A percentile compares a stretch with the other conserved stretches of the same genome.
phyloP scores from a whole-genome alignment of 176 grass and related monocot species.

The Guadua angustifolia region DNA sequence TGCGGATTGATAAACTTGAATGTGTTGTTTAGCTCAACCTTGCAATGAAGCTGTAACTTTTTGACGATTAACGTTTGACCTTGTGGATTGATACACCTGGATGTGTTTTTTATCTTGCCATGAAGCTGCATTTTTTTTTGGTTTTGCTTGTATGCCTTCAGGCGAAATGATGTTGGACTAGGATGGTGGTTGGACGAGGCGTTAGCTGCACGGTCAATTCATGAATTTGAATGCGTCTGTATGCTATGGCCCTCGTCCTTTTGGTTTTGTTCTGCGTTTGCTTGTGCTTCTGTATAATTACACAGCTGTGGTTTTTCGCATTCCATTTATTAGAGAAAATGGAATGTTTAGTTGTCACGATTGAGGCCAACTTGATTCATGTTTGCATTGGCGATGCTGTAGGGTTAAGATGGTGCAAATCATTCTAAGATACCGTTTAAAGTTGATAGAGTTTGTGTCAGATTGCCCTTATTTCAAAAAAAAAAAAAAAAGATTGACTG shows the following conservation, averaged over 20 bases:
- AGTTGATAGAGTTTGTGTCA: slow-evolving; percentile 18
- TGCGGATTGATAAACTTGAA: slow-evolving; percentile 23
- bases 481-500: not conserved
- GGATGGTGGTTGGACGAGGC: slow-evolving; percentile 35
- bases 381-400: slow-evolving; percentile 14
- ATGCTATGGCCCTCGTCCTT: slow-evolving; percentile 20
- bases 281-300: slow-evolving; percentile 5
- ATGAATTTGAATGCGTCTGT: slow-evolving; percentile 28
- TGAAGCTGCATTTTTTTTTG: not conserved
- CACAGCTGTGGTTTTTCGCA: not conserved
- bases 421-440: slow-evolving; percentile 24
- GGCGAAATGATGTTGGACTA: slow-evolving; percentile 31
- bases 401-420: not conserved
- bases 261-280: slow-evolving; percentile 30
- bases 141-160: not conserved
- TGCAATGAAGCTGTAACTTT: not conserved
- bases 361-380: not conserved
- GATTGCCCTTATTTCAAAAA: too few species aligned
- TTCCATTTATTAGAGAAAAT: not conserved
- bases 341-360: slow-evolving; percentile 4
- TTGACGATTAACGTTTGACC: slow-evolving; percentile 28
- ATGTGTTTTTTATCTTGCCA: slow-evolving; percentile 2
- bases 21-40: slow-evolving; percentile 20
- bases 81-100: slow-evolving; percentile 25
- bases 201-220: slow-evolving; percentile 52